A percentile compares a stretch with the other conserved stretches of the same genome.
Evolutionary conservation across 2,329 filamentous ascomycete species (phyloP).

Genomic region (Penicillium griseofulvum): DNA sequence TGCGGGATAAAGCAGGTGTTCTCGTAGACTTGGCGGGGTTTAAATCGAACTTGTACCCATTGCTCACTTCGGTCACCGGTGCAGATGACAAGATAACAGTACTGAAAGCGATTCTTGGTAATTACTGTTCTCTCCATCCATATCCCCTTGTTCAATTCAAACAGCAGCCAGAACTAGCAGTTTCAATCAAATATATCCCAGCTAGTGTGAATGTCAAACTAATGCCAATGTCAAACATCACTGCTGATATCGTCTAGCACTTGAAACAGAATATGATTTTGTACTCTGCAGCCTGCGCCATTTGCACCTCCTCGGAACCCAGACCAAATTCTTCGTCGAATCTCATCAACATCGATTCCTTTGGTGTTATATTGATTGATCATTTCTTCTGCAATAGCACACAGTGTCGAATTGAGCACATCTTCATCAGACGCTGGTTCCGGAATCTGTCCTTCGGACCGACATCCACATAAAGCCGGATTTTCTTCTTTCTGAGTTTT

Average conservation of each 20-base stretch:
- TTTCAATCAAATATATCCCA: background rate
- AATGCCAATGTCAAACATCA: conserved; percentile 17
- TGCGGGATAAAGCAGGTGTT: background rate
- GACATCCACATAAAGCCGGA: conserved; percentile 26
- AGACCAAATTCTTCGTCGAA: conserved; percentile 34
- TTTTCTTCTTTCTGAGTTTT: background rate
- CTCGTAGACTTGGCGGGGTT: background rate
- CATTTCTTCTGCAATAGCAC: conserved; percentile 39
- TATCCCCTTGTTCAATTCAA: background rate
- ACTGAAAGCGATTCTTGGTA: background rate
- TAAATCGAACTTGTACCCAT: too few relatives aligned
- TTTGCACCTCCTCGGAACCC: conserved; percentile 32
- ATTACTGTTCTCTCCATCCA: too few relatives aligned
- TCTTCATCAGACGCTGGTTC: conserved; percentile 23
- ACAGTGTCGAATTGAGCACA: conserved; percentile 37
- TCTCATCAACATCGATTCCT: conserved; percentile 36
- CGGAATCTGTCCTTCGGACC: conserved; percentile 9
- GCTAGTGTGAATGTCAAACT: too few relatives aligned
- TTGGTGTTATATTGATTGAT: conserved; percentile 39
- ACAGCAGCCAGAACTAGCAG: background rate
- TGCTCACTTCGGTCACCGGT: background rate
- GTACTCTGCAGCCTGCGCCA: conserved; percentile 38
- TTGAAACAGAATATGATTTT: conserved; percentile 44
- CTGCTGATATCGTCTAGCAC: conserved; percentile 41
- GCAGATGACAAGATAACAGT: background rate